Evolutionary conservation across 2,329 filamentous ascomycete species (phyloP), one percentile per base, ranked within the genome.

Genomic region (Plectosphaerella sp.): DNA sequence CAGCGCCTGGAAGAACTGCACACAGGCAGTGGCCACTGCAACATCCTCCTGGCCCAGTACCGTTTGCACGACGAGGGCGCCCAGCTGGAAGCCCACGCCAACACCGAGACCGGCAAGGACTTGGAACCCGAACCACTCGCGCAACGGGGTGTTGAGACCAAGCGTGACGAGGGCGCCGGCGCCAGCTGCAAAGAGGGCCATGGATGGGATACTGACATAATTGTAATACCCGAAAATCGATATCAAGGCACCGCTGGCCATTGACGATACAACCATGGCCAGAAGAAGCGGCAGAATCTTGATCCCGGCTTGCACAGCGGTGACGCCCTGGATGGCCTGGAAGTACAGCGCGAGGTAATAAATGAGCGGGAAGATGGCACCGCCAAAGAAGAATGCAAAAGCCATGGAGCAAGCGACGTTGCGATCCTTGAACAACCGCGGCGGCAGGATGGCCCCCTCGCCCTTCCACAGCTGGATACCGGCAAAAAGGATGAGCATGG

Each of bases 1-100:
- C 4, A 89, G 73, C 2, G 76, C 75, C 61, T 88, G 83, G 69
- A 82, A 83, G 67, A 89, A 87, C 36, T 77, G 73, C 1, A 81
- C 72, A 48, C 70, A 75, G 6, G 78, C 76, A 5, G 75, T 79
- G 25, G 68, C 79, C 1, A 79, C 70, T 1, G 79, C 75, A 15
- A 81, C 70, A 52, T 77, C 74, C 2, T 73, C 68, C 33, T 74
- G 68, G 0, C 73, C 63, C 2, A 82, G 67, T 0, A 74, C 73
- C 42, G 77, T 80, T 59, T 83, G 80, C 3, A 81, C 74, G 6
- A 76, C 74, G 4, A 78, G 67, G 15, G 76, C 66, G 47, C 71
- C 69, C n/a, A 72, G 67, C 60, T 78, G 75, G 65, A 78, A 76
- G 41, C 73, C 74, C 3, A 71, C 61, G 39, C 76, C 76, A 25